Base-by-base conservation (phyloP, 306 rosid species). In the Prunus campanulata region DNA sequence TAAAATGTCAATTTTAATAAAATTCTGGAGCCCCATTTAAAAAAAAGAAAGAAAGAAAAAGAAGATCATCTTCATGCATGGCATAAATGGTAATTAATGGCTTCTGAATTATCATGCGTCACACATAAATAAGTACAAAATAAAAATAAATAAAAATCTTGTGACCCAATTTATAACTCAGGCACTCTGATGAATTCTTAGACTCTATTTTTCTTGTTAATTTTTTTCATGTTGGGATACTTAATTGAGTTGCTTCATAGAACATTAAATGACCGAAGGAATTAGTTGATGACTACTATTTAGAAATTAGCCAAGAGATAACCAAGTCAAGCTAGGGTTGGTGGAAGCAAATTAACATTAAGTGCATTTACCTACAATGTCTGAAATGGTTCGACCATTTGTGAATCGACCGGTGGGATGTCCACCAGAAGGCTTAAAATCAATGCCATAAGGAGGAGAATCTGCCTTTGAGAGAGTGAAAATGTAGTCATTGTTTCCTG, bases 401-500 rank as follows among this genome's bases (percentile, higher is more conserved):
- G 89, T 85, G 80, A 88, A 85, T 39, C 88, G 75, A 68, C 91
- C 86, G 2, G 89, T 79, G 71, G 88, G 87, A 11, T 20, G 75
- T 13, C 92, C 88, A 51, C 88, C 85, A 0, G 88, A 88, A 25
- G 88, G 79, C 80, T 77, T 59, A 69, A 88, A 86, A 68, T 88
- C 90, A 8, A 88, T 88, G 68, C 90, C 88, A 15, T 88, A 88
- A 11, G 92, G 90, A 18, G 90, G 88, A 0, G 62, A 83, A 61
- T 83, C 74, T 4, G 88, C 88, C 68, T 79, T 88, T 9, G 91
- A 83, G 24, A 88, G 82, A 6, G 89, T 83, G 72, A 88, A 85
- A n/a, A 88, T 75, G 71, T 85, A 88, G 77, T 88, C 83, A 20
- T 85, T 88, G 74, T 85, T 88, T 12, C 91, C 91, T 0, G 83